Evolutionary conservation across 768 basidiomycete species (phyloP).

Genomic region (Suillus spraguei): DNA sequence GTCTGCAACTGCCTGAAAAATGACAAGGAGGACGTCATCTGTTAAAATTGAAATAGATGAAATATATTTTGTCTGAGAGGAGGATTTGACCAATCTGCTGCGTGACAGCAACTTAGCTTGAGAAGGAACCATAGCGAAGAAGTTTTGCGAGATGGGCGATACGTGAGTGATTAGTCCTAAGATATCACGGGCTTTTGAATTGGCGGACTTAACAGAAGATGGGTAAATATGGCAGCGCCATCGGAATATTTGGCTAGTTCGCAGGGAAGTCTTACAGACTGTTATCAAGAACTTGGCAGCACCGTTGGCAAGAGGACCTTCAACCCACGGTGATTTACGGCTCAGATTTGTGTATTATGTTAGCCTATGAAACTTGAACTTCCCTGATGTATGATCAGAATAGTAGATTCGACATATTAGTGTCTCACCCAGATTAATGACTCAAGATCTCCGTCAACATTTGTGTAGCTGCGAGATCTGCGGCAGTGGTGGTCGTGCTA

Average conservation of each 20-base stretch:
- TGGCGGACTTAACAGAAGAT: not conserved
- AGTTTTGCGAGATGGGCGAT: not conserved
- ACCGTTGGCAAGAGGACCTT: not conserved
- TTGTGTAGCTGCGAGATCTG: not conserved
- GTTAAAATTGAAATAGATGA: not conserved
- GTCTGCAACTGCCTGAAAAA: not conserved
- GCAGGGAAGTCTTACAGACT: not conserved
- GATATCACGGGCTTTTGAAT: not conserved
- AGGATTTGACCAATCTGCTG: not conserved
- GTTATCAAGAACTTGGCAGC: not conserved
- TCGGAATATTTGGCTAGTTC: not conserved
- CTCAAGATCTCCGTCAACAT: not conserved
- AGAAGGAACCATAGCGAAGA: not conserved
- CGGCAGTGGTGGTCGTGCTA: not conserved
- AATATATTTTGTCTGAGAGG: not conserved
- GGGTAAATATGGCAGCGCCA: not conserved
- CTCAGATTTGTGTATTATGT: not conserved
- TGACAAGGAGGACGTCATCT: not conserved
- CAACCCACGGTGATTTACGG: not conserved
- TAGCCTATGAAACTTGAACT: not conserved
- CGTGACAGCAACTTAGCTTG: not conserved
- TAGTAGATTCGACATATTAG: not conserved
- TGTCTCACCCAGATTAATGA: not conserved
- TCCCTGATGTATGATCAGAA: not conserved
- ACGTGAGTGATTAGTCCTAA: not conserved